phyloP scores from a whole-genome alignment of 208 protist species.

The Leishmania turanica region DNA sequence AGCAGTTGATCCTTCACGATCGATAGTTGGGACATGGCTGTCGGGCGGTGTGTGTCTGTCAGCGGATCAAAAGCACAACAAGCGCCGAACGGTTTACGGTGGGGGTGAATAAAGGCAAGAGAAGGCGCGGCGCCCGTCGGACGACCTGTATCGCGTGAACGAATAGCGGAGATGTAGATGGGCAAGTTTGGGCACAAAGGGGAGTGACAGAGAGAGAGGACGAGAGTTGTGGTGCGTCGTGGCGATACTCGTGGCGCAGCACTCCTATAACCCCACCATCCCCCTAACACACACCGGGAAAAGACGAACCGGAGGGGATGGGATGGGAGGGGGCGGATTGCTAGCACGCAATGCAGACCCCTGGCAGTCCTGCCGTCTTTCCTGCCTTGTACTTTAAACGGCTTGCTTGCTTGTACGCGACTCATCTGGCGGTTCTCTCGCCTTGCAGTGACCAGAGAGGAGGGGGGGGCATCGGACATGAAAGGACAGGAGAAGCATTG shows the following conservation, averaged over 20 bases:
- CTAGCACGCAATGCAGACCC: neutral
- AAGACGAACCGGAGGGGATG: neutral
- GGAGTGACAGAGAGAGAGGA: neutral
- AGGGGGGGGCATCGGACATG: too few relatives aligned
- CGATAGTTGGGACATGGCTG: slow-evolving; percentile 56
- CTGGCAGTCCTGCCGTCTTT: neutral
- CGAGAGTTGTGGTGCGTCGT: neutral
- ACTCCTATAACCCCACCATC: neutral
- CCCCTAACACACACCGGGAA: neutral
- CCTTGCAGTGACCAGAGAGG: neutral
- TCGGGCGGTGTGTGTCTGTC: neutral
- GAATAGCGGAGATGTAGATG: neutral
- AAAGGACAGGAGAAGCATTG: neutral
- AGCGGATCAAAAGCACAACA: neutral
- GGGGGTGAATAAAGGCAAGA: neutral
- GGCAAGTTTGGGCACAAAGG: neutral
- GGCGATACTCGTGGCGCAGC: neutral
- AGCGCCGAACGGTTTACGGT: neutral
- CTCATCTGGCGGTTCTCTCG: neutral
- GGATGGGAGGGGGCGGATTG: neutral
- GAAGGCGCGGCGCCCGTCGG: neutral
- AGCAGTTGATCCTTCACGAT: slow-evolving; percentile 87
- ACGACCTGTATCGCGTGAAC: neutral
- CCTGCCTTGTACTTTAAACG: neutral
- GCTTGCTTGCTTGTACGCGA: neutral